phyloP scores from a whole-genome alignment of 2,329 filamentous ascomycete genomes.

The Thielaviopsis populi region DNA sequence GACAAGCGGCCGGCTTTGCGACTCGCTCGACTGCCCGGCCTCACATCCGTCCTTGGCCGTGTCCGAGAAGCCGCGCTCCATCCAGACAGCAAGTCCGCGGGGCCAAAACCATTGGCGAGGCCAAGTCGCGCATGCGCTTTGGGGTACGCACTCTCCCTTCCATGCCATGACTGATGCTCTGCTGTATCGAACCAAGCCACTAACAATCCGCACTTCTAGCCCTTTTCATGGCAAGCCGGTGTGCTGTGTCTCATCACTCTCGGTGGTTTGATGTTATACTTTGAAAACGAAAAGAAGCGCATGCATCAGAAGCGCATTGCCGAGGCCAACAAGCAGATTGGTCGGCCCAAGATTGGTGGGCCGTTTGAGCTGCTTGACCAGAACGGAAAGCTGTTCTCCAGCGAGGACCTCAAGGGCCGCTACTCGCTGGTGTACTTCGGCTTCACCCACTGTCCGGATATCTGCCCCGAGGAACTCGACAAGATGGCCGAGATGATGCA shows the following conservation, averaged over 20 bases:
- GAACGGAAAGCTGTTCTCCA: conserved; percentile 61
- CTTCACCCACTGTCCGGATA: conserved; percentile 96
- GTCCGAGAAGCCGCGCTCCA: neutral
- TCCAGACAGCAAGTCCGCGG: conserved; percentile 19
- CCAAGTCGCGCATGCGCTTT: conserved; percentile 41
- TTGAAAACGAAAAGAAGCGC: conserved; percentile 81
- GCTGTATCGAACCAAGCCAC: neutral
- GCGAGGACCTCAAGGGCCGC: conserved; percentile 70
- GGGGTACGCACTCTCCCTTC: conserved; percentile 30
- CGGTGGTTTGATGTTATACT: conserved; percentile 69
- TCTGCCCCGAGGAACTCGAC: conserved; percentile 96
- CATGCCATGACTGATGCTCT: neutral
- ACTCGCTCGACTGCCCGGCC: conserved; percentile 13
- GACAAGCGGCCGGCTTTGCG: conserved; percentile 9
- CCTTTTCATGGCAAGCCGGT: conserved; percentile 87
- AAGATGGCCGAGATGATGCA: conserved; percentile 98
- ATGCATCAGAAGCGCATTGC: conserved; percentile 80
- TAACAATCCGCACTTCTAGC: conserved; percentile 32
- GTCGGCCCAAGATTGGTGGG: conserved; percentile 84
- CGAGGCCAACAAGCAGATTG: conserved; percentile 84
- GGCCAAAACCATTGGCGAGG: conserved; percentile 42
- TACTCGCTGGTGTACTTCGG: conserved; percentile 88
- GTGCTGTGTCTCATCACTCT: conserved; percentile 71
- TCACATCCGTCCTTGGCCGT: conserved; percentile 19
- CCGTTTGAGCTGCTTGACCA: conserved; percentile 71